Base-by-base conservation (phyloP, 345 rosid genomes). In the Salix caprea region DNA sequence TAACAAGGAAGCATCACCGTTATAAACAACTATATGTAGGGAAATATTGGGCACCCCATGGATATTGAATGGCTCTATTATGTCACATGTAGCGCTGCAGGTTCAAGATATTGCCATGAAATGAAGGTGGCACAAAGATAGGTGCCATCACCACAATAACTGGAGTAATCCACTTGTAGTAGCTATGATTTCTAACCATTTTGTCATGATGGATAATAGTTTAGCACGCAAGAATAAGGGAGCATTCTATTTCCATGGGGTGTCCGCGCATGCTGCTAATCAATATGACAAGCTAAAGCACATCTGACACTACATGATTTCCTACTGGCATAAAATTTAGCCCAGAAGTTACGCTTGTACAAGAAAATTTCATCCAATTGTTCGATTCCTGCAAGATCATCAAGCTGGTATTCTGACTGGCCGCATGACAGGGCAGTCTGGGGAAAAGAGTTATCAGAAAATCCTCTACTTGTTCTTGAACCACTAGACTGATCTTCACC, bases 291-390 rank as follows among this genome's bases (percentile, higher is more conserved):
- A 52, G 54, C 78, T 80, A 79, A 71, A 67, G 71, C 70, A 77
- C 76, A 71, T 73, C 67, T 64, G 71, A 81, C 71, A 72, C 81
- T 75, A 86, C 30, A 77, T 75, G 78, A 76, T 60, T 56, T 80
- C 77, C 77, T 68, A 80, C 67, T 69, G 56, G 62, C 69, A 42
- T 75, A 66, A 78, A 83, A 85, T 80, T 75, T 84, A 83, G 72
- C 74, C 78, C 87, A 86, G 82, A 80, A 66, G 83, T 81, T 78
- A 80, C 65, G 86, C 74, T 72, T 64, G 86, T 90, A 93, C 97
- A 90, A 75, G 96, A 87, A 93, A 72, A 91, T 65, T 82, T 90
- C 94, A 81, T 93, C 96, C 78, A 82, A 76, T 69, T 89, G 89
- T 52, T 87, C 88, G 68, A 87, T 86, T 82, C 87, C 85, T 30